A percentile compares a stretch with the other conserved stretches of the same genome.
These are phyloP conservation scores for Phytophthora pistaciae DNA, from an alignment of 352 stramenopile species.

Conservation along the genomic window DNA sequence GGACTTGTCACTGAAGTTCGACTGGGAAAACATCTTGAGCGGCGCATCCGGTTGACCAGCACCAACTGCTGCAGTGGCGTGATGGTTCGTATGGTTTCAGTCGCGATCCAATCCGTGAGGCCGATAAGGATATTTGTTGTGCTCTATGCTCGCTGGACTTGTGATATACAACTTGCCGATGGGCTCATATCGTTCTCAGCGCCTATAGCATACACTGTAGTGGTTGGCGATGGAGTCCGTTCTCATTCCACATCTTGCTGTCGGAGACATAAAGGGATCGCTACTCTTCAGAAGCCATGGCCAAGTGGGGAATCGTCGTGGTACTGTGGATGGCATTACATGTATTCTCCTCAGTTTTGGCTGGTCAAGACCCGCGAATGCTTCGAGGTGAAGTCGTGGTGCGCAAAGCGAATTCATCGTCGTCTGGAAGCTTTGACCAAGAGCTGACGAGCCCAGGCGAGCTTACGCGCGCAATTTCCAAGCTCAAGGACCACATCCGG, in stretches of 20 bases:
- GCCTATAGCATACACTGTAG: slow-evolving; percentile 6
- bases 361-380: neutral
- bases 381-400: neutral
- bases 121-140: slow-evolving; percentile 1
- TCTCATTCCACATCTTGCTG: slow-evolving; percentile 1
- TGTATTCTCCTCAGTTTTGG: neutral
- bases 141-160: slow-evolving; percentile 1
- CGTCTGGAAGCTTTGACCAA: slow-evolving; percentile 8
- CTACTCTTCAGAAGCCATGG: neutral
- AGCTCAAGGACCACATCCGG: slow-evolving; percentile 10
- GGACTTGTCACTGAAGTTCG: slow-evolving; percentile 7
- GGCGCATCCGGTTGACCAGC: neutral
- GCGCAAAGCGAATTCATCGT: slow-evolving; percentile 5
- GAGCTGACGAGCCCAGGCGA: slow-evolving; percentile 13
- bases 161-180: neutral
- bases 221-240: neutral
- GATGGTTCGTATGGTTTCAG: slow-evolving; percentile 1
- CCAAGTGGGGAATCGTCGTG: slow-evolving; percentile 2
- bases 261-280: neutral
- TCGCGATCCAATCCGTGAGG: neutral
- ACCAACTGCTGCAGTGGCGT: neutral
- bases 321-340: slow-evolving; percentile 5
- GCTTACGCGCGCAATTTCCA: slow-evolving; percentile 8
- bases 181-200: neutral
- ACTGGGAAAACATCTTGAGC: slow-evolving; percentile 7